Evolutionary conservation across 2,329 filamentous ascomycete species (phyloP), one percentile per base, ranked within the genome.

Genomic region (Calonectria honghensis): DNA sequence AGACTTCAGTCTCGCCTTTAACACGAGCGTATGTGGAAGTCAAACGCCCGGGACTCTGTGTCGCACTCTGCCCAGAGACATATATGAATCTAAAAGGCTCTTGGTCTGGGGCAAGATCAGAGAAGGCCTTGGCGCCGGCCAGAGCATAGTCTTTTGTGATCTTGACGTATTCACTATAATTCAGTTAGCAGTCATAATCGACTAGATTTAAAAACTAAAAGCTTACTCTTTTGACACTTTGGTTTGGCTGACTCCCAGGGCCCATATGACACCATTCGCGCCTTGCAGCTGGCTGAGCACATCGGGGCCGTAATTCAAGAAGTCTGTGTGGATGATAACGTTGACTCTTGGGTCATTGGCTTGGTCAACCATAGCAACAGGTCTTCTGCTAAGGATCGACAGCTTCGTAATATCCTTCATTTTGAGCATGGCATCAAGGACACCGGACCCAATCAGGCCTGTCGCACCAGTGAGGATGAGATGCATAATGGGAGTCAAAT

Each of bases 391-490:
- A 37, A 78, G 52, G 24, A 78, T 76, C 1, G 77, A 78, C 13
- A 78, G 74, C 50, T 76, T 79, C 14, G 77, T 79, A 48, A 78
- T 35, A 1, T 75, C 67, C 35, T 76, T 75, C 6, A 73, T 74
- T 20, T 77, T 79, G n/a, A 79, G 73, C 73, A 78, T 77, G 7
- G 73, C 75, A 54, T 78, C 75, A 18, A 78, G 69, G 2, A 78
- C 73, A 24, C 77, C 31, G 1, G 77, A 74, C 31, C 77, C 77
- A 16, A 78, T 68, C 2, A 78, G 73, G 48, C 77, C 77, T 2
- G 77, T 78, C 31, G 77, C 77, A 0, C 77, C 75, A 27, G 77
- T 85, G 89, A 78, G 77, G 4, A 78, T 76, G 45, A 79, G 75
- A 75, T 78, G 77, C 77, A 79, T 78, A 31, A 24, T 41, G 24